A percentile compares a stretch with the other conserved stretches of the same genome.
These are phyloP conservation scores for Bretziella fagacearum DNA, from an alignment of 2,329 filamentous ascomycete genomes.

Conservation along the genomic window DNA sequence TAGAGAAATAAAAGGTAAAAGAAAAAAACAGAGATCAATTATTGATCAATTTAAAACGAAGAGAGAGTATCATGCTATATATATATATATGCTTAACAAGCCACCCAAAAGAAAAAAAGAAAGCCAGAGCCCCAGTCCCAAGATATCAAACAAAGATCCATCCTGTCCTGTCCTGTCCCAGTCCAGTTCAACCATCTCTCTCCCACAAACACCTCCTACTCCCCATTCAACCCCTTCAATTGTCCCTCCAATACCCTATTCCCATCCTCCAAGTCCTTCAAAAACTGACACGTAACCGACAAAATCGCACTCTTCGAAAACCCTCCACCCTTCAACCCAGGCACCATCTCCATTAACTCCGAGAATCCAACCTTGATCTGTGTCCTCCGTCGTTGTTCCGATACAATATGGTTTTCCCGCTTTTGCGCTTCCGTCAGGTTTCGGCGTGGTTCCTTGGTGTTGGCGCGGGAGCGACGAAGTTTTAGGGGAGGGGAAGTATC, in stretches of 20 bases:
- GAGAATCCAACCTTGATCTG: slow-evolving; percentile 71
- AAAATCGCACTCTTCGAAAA: slow-evolving; percentile 74
- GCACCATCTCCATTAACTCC: slow-evolving; percentile 60
- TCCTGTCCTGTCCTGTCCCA: neutral
- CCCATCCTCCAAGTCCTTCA: slow-evolving; percentile 54
- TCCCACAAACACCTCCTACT: neutral
- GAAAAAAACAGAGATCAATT: too few species aligned
- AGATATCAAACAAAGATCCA: too few species aligned
- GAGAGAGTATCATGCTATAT: too few species aligned
- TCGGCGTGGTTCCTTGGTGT: slow-evolving; percentile 36
- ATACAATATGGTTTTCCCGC: slow-evolving; percentile 69
- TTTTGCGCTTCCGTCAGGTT: slow-evolving; percentile 73
- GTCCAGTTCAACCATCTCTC: neutral
- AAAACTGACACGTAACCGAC: slow-evolving; percentile 56
- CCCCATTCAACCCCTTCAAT: neutral
- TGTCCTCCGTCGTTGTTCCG: slow-evolving; percentile 71
- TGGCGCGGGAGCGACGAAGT: slow-evolving; percentile 20
- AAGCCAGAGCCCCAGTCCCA: too few species aligned
- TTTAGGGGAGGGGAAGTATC: slow-evolving; percentile 26
- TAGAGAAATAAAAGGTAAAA: neutral
- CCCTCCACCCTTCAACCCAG: slow-evolving; percentile 53
- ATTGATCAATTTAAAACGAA: too few species aligned
- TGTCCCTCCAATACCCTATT: slow-evolving; percentile 40
- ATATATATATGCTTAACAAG: too few species aligned
- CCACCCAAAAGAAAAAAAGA: too few species aligned